These are phyloP conservation scores for Clonostachys byssicola DNA, from an alignment of 2,329 filamentous ascomycete species.

Conservation along the genomic window DNA sequence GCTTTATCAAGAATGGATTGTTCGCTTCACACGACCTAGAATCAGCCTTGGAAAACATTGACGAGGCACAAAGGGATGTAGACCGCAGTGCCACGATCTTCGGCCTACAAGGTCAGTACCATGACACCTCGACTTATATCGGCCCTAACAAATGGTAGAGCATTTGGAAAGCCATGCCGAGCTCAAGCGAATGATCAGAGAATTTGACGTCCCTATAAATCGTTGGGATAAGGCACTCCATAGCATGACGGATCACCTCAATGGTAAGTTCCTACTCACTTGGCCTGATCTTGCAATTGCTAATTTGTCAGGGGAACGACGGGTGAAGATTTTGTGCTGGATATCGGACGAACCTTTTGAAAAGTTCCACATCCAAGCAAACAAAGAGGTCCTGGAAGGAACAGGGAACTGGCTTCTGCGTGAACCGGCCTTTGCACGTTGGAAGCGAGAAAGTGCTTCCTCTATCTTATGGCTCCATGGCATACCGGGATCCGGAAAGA, in stretches of 20 bases:
- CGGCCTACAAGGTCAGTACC: not conserved
- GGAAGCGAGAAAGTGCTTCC: slow-evolving; percentile 16
- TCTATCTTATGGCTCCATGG: slow-evolving; percentile 26
- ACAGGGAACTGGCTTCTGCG: slow-evolving; percentile 13
- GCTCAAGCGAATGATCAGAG: not conserved
- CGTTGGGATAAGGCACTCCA: not conserved
- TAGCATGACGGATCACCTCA: not conserved
- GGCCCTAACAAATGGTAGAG: not conserved
- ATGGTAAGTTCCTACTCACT: not conserved
- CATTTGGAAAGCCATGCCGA: not conserved
- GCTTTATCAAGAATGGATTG: not conserved
- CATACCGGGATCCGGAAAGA: slow-evolving; percentile 23
- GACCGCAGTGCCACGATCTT: not conserved
- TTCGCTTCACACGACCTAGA: not conserved
- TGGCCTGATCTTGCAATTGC: not conserved
- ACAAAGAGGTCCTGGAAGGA: slow-evolving; percentile 6
- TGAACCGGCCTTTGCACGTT: slow-evolving; percentile 14
- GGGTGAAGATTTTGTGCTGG: not conserved
- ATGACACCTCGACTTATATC: not conserved
- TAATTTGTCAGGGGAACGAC: not conserved
- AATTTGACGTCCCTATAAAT: not conserved
- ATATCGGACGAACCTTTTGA: not conserved
- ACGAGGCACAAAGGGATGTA: not conserved
- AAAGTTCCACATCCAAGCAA: slow-evolving; percentile 2
- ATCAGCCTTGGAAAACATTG: not conserved